A percentile compares a stretch with the other conserved stretches of the same genome.
phyloP scores from a whole-genome alignment of 2,329 filamentous ascomycete genomes.

The Coleophoma cylindrospora region DNA sequence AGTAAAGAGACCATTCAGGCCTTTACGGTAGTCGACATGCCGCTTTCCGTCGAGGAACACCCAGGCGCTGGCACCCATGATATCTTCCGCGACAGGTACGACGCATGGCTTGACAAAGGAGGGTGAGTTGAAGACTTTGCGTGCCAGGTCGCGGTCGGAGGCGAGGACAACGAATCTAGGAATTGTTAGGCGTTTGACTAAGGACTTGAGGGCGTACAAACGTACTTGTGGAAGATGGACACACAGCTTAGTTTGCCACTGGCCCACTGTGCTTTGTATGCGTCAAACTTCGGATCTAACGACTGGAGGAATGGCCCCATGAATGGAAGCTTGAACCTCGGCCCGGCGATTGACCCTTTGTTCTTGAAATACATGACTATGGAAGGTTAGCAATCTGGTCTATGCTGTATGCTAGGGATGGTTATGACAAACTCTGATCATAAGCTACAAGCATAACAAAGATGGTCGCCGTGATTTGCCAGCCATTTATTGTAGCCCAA shows the following conservation, averaged over 20 bases:
- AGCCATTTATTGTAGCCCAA: conserved; percentile 6
- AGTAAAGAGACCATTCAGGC: conserved; percentile 70
- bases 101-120: conserved; percentile 71
- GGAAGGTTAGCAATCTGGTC: neutral
- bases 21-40: conserved; percentile 74
- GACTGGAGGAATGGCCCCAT: conserved; percentile 75
- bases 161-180: conserved; percentile 72
- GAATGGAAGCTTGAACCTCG: conserved; percentile 59
- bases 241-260: conserved; percentile 77
- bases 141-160: conserved; percentile 71
- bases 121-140: conserved; percentile 79
- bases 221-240: conserved; percentile 78
- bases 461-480: conserved; percentile 28
- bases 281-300: conserved; percentile 66
- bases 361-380: conserved; percentile 55
- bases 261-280: conserved; percentile 72
- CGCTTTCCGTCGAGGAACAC: conserved; percentile 74
- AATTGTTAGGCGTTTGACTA: neutral
- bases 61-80: conserved; percentile 69
- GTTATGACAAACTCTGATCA: conserved; percentile 30
- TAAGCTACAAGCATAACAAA: conserved; percentile 30
- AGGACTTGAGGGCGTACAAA: neutral
- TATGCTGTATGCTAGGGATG: neutral
- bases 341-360: conserved; percentile 60
- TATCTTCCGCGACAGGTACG: conserved; percentile 70